A percentile compares a stretch with the other conserved stretches of the same genome.
Conservation (phyloP, 805 yeast species). For the Kluyveromyces siamensis region DNA sequence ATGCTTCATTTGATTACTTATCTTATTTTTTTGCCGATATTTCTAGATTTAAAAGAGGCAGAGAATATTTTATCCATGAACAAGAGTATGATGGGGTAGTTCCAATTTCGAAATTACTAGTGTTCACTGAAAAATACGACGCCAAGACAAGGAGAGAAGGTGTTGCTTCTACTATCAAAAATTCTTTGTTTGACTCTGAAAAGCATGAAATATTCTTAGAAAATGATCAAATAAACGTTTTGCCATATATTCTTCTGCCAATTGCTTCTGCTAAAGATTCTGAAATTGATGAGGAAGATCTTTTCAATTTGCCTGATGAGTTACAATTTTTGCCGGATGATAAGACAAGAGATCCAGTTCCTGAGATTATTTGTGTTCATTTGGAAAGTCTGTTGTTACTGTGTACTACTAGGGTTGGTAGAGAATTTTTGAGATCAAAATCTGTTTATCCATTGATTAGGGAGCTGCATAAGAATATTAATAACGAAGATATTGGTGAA, state of each 20-base stretch:
- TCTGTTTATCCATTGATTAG: constrained; percentile 80
- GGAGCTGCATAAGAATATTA: constrained; percentile 63
- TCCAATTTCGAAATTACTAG: constrained; percentile 73
- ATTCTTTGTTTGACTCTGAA: constrained; percentile 72
- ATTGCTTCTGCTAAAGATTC: constrained; percentile 65
- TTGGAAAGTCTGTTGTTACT: constrained; percentile 73
- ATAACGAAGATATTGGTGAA: constrained; percentile 45
- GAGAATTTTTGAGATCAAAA: constrained; percentile 72
- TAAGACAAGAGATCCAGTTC: constrained; percentile 65
- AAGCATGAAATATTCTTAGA: constrained; percentile 51
- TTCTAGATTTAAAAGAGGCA: constrained; percentile 66
- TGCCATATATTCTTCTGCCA: constrained; percentile 78
- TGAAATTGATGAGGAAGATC: constrained; percentile 73
- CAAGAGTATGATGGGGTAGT: constrained; percentile 69
- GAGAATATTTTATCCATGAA: constrained; percentile 63
- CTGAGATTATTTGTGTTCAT: constrained; percentile 57
- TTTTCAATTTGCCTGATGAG: constrained; percentile 81
- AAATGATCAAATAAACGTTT: constrained; percentile 57
- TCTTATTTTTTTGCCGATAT: constrained; percentile 85
- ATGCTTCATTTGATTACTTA: constrained; percentile 72
- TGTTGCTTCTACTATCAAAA: constrained; percentile 86
- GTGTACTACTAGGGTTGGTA: constrained; percentile 62
- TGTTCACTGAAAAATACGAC: constrained; percentile 74
- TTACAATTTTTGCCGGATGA: constrained; percentile 71
- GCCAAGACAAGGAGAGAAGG: constrained; percentile 80